Base-by-base conservation (phyloP, 108 stramenopile genomes). In the Nitzschia inconspicua region DNA sequence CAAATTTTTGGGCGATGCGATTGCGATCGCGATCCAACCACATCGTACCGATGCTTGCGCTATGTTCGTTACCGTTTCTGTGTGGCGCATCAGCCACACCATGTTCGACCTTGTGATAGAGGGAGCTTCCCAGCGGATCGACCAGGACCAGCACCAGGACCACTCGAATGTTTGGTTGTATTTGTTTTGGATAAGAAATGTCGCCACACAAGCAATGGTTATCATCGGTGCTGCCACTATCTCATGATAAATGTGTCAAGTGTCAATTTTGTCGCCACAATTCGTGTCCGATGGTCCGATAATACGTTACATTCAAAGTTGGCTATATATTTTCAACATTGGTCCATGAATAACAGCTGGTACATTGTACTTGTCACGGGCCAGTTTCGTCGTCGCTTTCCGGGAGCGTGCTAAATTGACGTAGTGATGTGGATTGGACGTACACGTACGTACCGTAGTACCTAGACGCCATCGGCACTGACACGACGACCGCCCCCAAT, bases 21-120 rank as follows among this genome's bases (percentile, higher is more conserved):
- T n/a, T n/a, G n/a, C n/a, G n/a, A n/a, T n/a, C n/a, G n/a, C n/a
- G n/a, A 70, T 98, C 98, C 53, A 97, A 65, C n/a, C n/a, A n/a
- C n/a, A n/a, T n/a, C n/a, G n/a, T n/a, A 30, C 98, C 98, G 39
- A 98, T 96, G 3, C 98, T 96, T 73, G 97, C 98, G 7, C 89
- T 95, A 28, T 97, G 52, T 24, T 94, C 94, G 72, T 98, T 96
- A n/a, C n/a, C n/a, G 69, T 98, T 97, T 42, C 98, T 77, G 82
- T 98, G 96, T 42, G 88, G 68, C 25, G 95, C 75, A 74, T 88
- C 97, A 25, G 94, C 95, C 9, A 98, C 91, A 1, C 95, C 95
- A 63, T 93, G 68, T 50, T 89, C 82, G 22, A 98, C 84, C 39
- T 86, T 86, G 57, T 93, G 70, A 69, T 84, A 96, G 20, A 98